Conservation (phyloP, 192 early-diverging fungal species). For the Backusella westeae region DNA sequence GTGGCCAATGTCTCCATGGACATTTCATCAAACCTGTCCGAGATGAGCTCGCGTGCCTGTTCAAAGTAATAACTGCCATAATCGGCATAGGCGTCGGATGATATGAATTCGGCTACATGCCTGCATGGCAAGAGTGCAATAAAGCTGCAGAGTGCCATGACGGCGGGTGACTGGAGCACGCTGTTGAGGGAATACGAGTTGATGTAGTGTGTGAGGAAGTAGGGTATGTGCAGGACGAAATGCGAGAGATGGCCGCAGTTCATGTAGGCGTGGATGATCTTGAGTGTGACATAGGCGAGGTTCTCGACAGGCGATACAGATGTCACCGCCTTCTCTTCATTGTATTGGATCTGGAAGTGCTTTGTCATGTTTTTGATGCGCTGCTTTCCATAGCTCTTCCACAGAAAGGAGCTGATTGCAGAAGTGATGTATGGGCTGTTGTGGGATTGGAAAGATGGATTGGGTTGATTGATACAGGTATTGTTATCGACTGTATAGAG, state of each 20-base stretch:
- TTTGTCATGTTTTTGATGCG: neutral
- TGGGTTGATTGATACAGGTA: neutral
- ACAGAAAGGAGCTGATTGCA: neutral
- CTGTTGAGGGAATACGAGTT: no score
- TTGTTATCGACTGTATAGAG: neutral
- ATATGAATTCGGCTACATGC: neutral
- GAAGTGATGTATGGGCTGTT: neutral
- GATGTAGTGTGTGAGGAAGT: neutral
- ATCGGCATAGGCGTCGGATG: neutral
- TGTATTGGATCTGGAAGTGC: neutral
- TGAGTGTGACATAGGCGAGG: neutral
- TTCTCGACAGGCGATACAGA: neutral
- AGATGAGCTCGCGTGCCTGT: neutral
- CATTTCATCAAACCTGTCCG: neutral
- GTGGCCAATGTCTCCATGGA: neutral
- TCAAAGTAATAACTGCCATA: neutral
- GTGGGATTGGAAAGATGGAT: neutral
- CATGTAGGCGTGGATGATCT: neutral
- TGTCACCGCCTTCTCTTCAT: neutral
- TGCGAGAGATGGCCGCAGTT: neutral
- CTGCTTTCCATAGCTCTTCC: constrained; percentile 1
- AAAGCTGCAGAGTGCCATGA: neutral
- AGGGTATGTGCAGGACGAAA: neutral
- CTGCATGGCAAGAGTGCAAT: neutral
- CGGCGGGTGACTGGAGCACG: neutral